phyloP scores from a whole-genome alignment of 345 rosid species.

The Eucalyptus sp. region DNA sequence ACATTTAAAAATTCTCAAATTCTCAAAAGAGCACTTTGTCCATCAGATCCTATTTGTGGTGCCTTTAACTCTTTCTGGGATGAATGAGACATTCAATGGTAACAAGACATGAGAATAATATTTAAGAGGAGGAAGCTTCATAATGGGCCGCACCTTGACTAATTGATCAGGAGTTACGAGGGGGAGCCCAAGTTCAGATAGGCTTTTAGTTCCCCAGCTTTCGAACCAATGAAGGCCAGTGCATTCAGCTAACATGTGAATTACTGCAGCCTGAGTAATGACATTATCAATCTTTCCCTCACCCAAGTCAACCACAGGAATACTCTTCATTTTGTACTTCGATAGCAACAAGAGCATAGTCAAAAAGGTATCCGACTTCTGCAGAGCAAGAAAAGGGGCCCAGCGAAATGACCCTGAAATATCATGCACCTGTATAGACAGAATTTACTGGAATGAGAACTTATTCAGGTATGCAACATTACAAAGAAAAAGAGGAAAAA shows the following conservation, averaged over 20 bases:
- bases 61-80: not conserved
- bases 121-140: not conserved
- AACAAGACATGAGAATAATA: not conserved
- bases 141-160: constrained; percentile 31
- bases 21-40: not conserved
- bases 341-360: constrained; percentile 93
- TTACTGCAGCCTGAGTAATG: constrained; percentile 88
- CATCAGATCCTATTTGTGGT: not conserved
- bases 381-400: constrained; percentile 99
- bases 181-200: constrained; percentile 89
- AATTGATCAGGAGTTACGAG: constrained; percentile 33
- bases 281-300: constrained; percentile 72
- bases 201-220: constrained; percentile 83
- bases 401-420: constrained; percentile 95
- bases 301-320: constrained; percentile 79
- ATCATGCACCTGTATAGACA: constrained; percentile 64
- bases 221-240: constrained; percentile 93
- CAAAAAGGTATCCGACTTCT: constrained; percentile 78
- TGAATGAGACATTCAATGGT: not conserved
- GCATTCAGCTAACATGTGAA: constrained; percentile 97
- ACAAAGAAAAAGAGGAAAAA: not conserved
- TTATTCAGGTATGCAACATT: not conserved
- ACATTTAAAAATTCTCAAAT: not conserved
- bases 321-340: constrained; percentile 96
- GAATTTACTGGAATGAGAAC: not conserved